phyloP scores from a whole-genome alignment of 495 filamentous ascomycete genomes.

The Aspergillus steynii region DNA sequence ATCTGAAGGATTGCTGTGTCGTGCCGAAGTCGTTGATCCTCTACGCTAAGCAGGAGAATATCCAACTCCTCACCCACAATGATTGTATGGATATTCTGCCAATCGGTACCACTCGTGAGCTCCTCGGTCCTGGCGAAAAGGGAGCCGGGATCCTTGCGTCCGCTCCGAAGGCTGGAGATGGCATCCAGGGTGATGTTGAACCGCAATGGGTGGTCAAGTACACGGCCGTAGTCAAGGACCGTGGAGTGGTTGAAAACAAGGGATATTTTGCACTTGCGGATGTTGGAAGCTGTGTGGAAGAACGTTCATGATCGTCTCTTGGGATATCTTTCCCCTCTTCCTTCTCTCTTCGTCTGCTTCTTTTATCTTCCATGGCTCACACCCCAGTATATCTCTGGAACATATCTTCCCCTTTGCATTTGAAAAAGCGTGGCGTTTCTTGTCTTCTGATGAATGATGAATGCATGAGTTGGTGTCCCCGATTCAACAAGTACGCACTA shows the following conservation, averaged over 20 bases:
- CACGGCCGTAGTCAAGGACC: conserved; percentile 91
- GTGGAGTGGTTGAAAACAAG: conserved; percentile 98
- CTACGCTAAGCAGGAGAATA: conserved; percentile 78
- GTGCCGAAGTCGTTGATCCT: conserved; percentile 86
- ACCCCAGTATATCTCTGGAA: background rate
- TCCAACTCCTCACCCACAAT: conserved; percentile 91
- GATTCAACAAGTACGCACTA: conserved; percentile 2
- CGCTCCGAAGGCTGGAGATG: conserved; percentile 43
- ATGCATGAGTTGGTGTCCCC: conserved; percentile 4
- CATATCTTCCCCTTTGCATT: conserved; percentile 6
- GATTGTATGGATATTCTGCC: conserved; percentile 92
- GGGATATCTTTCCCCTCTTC: background rate
- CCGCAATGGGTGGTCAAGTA: conserved; percentile 98
- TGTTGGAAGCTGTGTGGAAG: conserved; percentile 48
- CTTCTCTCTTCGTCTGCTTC: conserved; percentile 8
- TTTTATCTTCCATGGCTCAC: conserved; percentile 9
- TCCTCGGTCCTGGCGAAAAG: conserved; percentile 66
- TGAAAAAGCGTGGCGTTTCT: conserved; percentile 40
- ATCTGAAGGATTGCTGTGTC: conserved; percentile 93
- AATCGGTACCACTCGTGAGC: conserved; percentile 75
- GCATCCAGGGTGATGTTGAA: conserved; percentile 70
- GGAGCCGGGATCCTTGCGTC: conserved; percentile 68
- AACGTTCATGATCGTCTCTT: conserved; percentile 15
- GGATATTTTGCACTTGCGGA: conserved; percentile 90
- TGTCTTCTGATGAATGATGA: conserved; percentile 20